Conservation (phyloP, 106 monocot species). For the Platanthera zijinensis region DNA sequence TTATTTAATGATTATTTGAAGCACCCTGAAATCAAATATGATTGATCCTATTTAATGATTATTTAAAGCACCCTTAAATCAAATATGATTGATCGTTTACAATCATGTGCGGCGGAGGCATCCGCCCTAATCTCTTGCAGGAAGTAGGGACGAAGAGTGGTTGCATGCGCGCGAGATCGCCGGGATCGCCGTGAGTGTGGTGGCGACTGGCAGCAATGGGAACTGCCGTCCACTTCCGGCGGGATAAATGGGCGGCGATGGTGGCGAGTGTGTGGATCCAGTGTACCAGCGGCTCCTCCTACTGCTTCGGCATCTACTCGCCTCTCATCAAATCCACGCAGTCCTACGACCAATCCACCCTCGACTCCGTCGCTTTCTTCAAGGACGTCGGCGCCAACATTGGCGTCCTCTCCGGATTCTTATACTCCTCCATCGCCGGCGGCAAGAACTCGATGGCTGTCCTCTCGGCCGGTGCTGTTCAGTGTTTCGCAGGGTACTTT, state of each 20-base stretch:
- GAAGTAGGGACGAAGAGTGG: too few relatives aligned
- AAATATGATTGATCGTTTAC: too few relatives aligned
- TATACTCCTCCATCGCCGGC: conserved; percentile 28
- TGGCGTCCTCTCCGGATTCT: conserved; percentile 59
- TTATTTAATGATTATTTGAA: too few relatives aligned
- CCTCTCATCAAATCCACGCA: conserved; percentile 45
- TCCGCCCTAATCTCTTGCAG: too few relatives aligned
- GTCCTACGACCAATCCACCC: conserved; percentile 53
- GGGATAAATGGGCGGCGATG: conserved; percentile 38
- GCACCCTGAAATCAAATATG: too few relatives aligned
- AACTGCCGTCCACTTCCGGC: background rate
- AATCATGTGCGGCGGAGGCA: too few relatives aligned
- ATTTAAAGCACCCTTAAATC: too few relatives aligned
- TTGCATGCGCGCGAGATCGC: background rate
- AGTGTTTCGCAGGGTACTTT: conserved; percentile 61
- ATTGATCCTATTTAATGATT: too few relatives aligned
- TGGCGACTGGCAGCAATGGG: background rate
- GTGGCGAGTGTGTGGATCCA: conserved; percentile 56
- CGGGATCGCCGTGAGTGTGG: background rate
- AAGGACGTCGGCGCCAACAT: conserved; percentile 72
- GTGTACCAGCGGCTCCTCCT: conserved; percentile 43
- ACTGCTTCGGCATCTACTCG: conserved; percentile 68
- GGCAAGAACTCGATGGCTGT: conserved; percentile 29
- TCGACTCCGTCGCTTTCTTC: conserved; percentile 67
- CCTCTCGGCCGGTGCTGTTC: conserved; percentile 45